Conservation (phyloP, 1,284 basidiomycete genomes). For the Crucibulum parvulum region DNA sequence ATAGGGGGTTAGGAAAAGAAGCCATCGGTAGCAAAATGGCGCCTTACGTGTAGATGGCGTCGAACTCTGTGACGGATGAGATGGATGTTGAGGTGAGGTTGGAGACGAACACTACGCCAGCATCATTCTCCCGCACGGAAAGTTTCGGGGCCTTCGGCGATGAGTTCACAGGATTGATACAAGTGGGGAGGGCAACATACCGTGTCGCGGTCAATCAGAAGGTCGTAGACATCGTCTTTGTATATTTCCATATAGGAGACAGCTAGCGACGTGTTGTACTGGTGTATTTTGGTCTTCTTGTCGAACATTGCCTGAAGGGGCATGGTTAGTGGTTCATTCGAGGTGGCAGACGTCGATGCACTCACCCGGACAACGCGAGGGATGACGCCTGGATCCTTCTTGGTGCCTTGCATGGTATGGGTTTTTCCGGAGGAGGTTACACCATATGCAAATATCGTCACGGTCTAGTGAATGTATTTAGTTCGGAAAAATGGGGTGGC, state of each 20-base stretch:
- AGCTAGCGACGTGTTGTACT: constrained; percentile 50
- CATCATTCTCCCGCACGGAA: constrained; percentile 78
- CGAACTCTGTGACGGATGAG: constrained; percentile 64
- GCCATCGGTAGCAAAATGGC: not conserved
- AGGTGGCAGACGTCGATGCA: constrained; percentile 1
- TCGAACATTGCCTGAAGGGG: constrained; percentile 55
- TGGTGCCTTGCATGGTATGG: constrained; percentile 85
- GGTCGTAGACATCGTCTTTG: constrained; percentile 86
- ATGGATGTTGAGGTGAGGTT: constrained; percentile 66
- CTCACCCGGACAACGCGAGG: constrained; percentile 74
- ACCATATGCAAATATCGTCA: constrained; percentile 84
- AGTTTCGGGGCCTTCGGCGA: constrained; percentile 71
- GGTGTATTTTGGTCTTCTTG: constrained; percentile 40
- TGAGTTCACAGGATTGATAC: constrained; percentile 4
- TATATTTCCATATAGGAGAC: constrained; percentile 89
- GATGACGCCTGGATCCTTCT: constrained; percentile 75
- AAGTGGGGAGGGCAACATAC: constrained; percentile 44
- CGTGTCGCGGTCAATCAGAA: constrained; percentile 73
- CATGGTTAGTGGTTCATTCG: constrained; percentile 4
- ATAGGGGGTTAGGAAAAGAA: constrained; percentile 1
- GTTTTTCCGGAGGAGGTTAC: constrained; percentile 87
- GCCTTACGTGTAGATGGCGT: constrained; percentile 67
- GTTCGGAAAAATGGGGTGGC: not conserved
- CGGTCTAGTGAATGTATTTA: constrained; percentile 53
- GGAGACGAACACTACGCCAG: constrained; percentile 80